phyloP scores from a whole-genome alignment of 1,284 basidiomycete genomes.

The Ustilago sp. region DNA sequence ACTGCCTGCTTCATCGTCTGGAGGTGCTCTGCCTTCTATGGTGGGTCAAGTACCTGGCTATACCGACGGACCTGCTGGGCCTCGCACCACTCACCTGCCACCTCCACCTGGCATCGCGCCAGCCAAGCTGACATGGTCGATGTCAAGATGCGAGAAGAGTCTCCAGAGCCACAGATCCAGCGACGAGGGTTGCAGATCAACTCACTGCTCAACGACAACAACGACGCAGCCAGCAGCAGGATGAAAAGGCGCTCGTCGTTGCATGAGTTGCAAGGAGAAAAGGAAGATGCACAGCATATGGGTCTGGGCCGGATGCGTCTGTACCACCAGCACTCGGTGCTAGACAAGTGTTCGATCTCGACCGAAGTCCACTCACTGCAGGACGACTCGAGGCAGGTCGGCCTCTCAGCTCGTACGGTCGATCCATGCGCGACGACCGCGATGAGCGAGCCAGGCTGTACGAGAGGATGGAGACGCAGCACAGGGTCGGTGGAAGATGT shows the following conservation, averaged over 20 bases:
- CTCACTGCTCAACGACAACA: conserved; percentile 53
- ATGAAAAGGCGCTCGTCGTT: conserved; percentile 37
- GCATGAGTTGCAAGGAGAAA: conserved; percentile 53
- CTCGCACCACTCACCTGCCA: conserved; percentile 30
- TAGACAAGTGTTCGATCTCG: conserved; percentile 17
- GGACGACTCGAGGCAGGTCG: conserved; percentile 19
- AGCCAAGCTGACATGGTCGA: conserved; percentile 17
- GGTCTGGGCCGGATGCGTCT: conserved; percentile 28
- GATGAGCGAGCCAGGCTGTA: conserved; percentile 19
- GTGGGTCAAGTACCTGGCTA: background rate
- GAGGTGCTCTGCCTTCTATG: conserved; percentile 5
- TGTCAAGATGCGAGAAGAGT: conserved; percentile 31
- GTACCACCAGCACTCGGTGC: conserved; percentile 31
- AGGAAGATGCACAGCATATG: conserved; percentile 6
- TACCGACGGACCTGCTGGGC: conserved; percentile 5
- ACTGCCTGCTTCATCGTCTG: conserved; percentile 5
- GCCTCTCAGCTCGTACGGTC: conserved; percentile 18
- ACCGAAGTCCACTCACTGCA: conserved; percentile 30
- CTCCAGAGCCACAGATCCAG: conserved; percentile 28
- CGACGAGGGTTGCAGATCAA: conserved; percentile 61
- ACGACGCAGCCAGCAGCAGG: conserved; percentile 18
- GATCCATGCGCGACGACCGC: conserved; percentile 12
- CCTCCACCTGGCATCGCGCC: conserved; percentile 32
- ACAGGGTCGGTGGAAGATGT: conserved; percentile 17
- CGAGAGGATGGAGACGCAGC: conserved; percentile 26